Evolutionary conservation across 768 basidiomycete species (phyloP).

Genomic region (Astraeus odoratus): DNA sequence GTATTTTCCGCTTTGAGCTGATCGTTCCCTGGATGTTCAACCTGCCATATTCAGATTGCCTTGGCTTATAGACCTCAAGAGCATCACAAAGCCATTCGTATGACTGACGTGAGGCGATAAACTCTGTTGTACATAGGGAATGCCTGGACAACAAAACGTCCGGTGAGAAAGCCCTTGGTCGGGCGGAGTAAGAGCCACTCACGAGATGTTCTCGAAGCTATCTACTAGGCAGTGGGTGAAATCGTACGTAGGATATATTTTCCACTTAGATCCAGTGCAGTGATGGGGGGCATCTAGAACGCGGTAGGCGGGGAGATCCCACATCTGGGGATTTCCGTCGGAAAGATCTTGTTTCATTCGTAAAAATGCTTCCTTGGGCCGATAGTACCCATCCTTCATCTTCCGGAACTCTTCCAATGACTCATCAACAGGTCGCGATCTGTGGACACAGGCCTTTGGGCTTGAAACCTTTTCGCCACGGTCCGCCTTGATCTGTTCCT

Average conservation of each 20-base stretch:
- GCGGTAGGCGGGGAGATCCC: slow-evolving; percentile 96
- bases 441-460: slow-evolving; percentile 81
- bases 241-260: slow-evolving; percentile 97
- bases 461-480: slow-evolving; percentile 80
- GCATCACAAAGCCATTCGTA: slow-evolving; percentile 99
- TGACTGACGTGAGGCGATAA: slow-evolving; percentile 90
- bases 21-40: slow-evolving; percentile 91
- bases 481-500: slow-evolving; percentile 86
- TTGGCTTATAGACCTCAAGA: slow-evolving; percentile 94
- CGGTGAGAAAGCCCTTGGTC: neutral
- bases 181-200: slow-evolving; percentile 28
- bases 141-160: slow-evolving; percentile 46
- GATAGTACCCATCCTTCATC: slow-evolving; percentile 89
- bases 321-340: slow-evolving; percentile 97
- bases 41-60: slow-evolving; percentile 94
- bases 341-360: slow-evolving; percentile 96
- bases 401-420: slow-evolving; percentile 82
- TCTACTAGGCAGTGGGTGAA: slow-evolving; percentile 98
- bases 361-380: slow-evolving; percentile 86
- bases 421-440: slow-evolving; percentile 78
- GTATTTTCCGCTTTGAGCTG: slow-evolving; percentile 94
- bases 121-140: slow-evolving; percentile 94
- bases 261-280: slow-evolving; percentile 90
- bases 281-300: slow-evolving; percentile 89
- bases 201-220: slow-evolving; percentile 99